Percentiles rank a stretch among this genome's conserved stretches.
These are phyloP conservation scores for Apiospora arundinis DNA, from an alignment of 2,329 filamentous ascomycete genomes.

Conservation along the genomic window DNA sequence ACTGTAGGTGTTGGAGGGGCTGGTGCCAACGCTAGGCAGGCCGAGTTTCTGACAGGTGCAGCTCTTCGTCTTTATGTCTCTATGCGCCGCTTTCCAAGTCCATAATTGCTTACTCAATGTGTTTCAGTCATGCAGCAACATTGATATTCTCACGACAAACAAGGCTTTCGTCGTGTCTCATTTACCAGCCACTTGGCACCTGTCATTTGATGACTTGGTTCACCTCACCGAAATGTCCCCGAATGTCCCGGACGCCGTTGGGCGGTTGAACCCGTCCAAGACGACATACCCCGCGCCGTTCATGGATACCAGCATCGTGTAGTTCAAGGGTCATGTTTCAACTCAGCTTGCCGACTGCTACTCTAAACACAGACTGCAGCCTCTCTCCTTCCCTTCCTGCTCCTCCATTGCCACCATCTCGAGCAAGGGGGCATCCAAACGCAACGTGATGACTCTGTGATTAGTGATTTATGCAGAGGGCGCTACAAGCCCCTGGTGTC, in stretches of 20 bases:
- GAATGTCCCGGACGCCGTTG: not conserved
- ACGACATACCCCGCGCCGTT: slow-evolving; percentile 7
- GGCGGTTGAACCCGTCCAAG: not conserved
- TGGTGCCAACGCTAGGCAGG: not conserved
- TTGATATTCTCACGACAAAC: not conserved
- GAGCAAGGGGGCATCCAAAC: not conserved
- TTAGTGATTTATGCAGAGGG: not conserved
- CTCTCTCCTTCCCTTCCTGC: not conserved
- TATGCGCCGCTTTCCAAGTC: not conserved
- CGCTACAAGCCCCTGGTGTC: not conserved
- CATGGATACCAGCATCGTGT: not conserved
- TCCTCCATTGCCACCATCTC: not conserved
- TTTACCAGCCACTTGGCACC: not conserved
- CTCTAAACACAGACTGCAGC: not conserved
- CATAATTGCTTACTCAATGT: not conserved
- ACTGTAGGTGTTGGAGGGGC: not conserved
- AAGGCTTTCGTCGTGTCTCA: not conserved
- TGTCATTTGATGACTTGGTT: not conserved
- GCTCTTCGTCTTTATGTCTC: not conserved
- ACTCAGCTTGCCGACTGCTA: slow-evolving; percentile 5
- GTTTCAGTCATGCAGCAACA: slow-evolving; percentile 10
- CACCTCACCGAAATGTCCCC: not conserved
- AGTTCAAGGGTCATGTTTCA: slow-evolving; percentile 12
- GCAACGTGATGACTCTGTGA: not conserved
- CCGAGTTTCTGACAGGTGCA: not conserved